Evolutionary conservation across 345 rosid species (phyloP).

Genomic region (Physaria fendleri): DNA sequence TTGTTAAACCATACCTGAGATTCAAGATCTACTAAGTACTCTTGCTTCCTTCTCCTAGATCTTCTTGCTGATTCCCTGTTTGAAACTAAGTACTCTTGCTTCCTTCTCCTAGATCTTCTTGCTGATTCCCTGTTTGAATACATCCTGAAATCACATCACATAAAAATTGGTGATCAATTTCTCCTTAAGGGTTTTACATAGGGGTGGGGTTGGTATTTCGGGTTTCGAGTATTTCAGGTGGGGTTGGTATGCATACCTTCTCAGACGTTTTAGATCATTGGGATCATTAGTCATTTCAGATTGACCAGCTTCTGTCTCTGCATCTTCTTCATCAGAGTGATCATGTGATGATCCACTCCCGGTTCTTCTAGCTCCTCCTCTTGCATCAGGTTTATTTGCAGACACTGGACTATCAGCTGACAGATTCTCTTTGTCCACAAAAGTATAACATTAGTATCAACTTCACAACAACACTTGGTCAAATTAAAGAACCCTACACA

Average conservation of each 20-base stretch:
- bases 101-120: too few species aligned
- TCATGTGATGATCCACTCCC: conserved; percentile 35
- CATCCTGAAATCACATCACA: conserved; percentile 48
- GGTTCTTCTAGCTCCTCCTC: conserved; percentile 28
- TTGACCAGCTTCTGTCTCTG: conserved; percentile 54
- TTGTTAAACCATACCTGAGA: conserved; percentile 36
- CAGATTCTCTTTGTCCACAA: conserved; percentile 17
- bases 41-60: conserved; percentile 72
- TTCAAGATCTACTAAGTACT: conserved; percentile 52
- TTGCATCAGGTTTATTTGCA: conserved; percentile 34
- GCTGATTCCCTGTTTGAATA: too few species aligned
- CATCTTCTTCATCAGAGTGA: conserved; percentile 56
- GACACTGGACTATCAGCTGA: conserved; percentile 47
- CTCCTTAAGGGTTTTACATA: not conserved
- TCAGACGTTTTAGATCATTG: conserved; percentile 40
- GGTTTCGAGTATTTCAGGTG: too few species aligned
- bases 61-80: conserved; percentile 81
- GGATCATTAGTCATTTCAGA: conserved; percentile 52
- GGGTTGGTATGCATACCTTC: too few species aligned
- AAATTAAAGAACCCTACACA: not conserved
- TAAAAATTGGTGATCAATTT: not conserved
- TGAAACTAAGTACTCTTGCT: too few species aligned
- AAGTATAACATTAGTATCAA: conserved; percentile 1
- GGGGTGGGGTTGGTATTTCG: too few species aligned
- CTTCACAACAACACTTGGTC: not conserved